These are phyloP conservation scores for Stemphylium lycopersici DNA, from an alignment of 2,329 filamentous ascomycete species.

Conservation along the genomic window DNA sequence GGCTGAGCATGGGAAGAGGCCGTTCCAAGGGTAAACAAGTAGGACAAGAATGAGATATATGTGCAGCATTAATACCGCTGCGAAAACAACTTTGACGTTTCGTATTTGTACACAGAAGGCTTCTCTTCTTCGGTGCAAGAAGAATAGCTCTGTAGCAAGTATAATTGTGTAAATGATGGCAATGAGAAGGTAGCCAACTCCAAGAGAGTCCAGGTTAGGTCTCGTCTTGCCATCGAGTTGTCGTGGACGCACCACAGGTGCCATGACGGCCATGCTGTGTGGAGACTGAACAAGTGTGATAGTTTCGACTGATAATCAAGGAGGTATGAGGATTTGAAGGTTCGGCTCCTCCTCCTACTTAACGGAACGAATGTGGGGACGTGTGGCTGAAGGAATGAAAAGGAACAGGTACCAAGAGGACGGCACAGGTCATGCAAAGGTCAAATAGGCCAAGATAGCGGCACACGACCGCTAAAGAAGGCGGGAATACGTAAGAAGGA, in stretches of 20 bases:
- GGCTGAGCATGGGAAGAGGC: slow-evolving; percentile 43
- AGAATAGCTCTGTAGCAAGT: slow-evolving; percentile 36
- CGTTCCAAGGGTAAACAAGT: slow-evolving; percentile 47
- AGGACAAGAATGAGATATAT: slow-evolving; percentile 46
- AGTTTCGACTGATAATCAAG: slow-evolving; percentile 13
- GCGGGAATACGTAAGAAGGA: slow-evolving; percentile 28
- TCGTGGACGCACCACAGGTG: slow-evolving; percentile 35
- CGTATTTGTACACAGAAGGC: slow-evolving; percentile 44
- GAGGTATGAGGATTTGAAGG: slow-evolving; percentile 21
- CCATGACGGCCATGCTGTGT: slow-evolving; percentile 40
- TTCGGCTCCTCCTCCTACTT: slow-evolving; percentile 33
- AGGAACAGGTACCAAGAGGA: slow-evolving; percentile 27
- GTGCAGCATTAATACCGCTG: slow-evolving; percentile 44
- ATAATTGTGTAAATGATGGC: slow-evolving; percentile 44
- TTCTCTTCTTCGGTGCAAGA: slow-evolving; percentile 37
- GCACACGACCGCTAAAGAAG: slow-evolving; percentile 26
- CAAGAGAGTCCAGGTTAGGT: slow-evolving; percentile 41
- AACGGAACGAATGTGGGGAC: slow-evolving; percentile 34
- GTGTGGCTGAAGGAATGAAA: slow-evolving; percentile 27
- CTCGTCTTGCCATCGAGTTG: slow-evolving; percentile 34
- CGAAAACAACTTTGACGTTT: slow-evolving; percentile 42
- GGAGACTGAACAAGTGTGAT: slow-evolving; percentile 16
- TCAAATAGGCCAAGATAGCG: slow-evolving; percentile 39
- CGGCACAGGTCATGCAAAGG: slow-evolving; percentile 32
- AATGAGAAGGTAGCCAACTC: slow-evolving; percentile 40